Percentiles rank a stretch among this genome's conserved stretches.
These are phyloP conservation scores for Ophiocordyceps camponoti-saundersi DNA, from an alignment of 2,329 filamentous ascomycete genomes.

Conservation along the genomic window DNA sequence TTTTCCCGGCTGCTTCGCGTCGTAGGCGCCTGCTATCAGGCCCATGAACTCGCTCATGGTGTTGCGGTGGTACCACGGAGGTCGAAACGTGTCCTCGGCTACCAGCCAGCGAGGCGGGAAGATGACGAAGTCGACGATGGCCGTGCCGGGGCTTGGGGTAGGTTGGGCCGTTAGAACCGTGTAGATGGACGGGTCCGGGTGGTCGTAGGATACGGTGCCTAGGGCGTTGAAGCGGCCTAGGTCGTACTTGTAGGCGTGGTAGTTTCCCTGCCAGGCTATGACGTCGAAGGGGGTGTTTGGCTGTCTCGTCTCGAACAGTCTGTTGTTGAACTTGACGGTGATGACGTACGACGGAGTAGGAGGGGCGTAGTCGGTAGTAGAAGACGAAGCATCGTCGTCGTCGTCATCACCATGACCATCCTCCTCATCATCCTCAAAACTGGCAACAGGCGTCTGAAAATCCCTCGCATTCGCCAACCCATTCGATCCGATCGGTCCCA, in stretches of 20 bases:
- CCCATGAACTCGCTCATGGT: constrained; percentile 52
- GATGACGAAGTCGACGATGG: constrained; percentile 55
- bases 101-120: constrained; percentile 60
- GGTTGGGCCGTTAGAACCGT: constrained; percentile 51
- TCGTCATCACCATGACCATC: neutral
- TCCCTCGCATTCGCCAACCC: constrained; percentile 60
- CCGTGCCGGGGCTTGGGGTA: constrained; percentile 36
- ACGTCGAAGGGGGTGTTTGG: constrained; percentile 63
- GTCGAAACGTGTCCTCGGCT: constrained; percentile 52
- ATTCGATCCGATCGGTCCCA: constrained; percentile 59
- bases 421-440: constrained; percentile 35
- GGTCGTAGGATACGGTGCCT: constrained; percentile 56
- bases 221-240: constrained; percentile 64
- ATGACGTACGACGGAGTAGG: constrained; percentile 22
- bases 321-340: constrained; percentile 46
- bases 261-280: constrained; percentile 67
- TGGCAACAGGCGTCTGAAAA: constrained; percentile 56
- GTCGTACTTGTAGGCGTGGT: constrained; percentile 72
- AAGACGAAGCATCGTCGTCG: neutral
- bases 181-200: constrained; percentile 66
- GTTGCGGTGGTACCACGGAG: constrained; percentile 58
- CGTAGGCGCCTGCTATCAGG: constrained; percentile 38
- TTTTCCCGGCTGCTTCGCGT: constrained; percentile 35
- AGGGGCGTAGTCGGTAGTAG: neutral
- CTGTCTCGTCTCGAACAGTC: constrained; percentile 47